A percentile compares a stretch with the other conserved stretches of the same genome.
phyloP scores from a whole-genome alignment of 305 asterid genomes.

The Fraxinus floribunda region DNA sequence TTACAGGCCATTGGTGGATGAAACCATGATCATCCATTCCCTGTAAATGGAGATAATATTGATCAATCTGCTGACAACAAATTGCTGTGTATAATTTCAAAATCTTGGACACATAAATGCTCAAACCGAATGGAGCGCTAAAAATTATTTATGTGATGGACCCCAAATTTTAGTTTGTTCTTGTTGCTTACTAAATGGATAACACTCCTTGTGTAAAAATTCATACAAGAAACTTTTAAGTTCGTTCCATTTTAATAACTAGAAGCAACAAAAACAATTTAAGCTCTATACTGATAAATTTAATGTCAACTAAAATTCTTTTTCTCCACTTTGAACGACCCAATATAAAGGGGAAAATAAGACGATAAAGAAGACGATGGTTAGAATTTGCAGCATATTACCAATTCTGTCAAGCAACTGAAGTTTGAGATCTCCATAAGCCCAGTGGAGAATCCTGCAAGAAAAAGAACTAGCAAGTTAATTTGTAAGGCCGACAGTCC shows the following conservation, averaged over 20 bases:
- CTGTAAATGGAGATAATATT: constrained; percentile 19
- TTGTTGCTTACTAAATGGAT: too few species aligned
- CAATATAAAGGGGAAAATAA: too few species aligned
- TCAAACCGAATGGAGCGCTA: too few species aligned
- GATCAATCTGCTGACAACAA: background rate
- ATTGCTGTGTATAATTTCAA: background rate
- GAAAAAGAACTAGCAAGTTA: background rate
- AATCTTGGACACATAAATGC: background rate
- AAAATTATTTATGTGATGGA: too few species aligned
- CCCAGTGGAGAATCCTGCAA: constrained; percentile 6
- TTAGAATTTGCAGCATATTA: constrained; percentile 19
- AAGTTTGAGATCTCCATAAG: constrained; percentile 54
- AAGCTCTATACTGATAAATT: background rate
- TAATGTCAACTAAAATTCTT: background rate
- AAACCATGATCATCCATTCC: constrained; percentile 47
- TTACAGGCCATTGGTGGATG: constrained; percentile 44
- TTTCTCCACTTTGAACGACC: background rate
- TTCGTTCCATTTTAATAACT: too few species aligned
- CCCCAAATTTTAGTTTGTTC: too few species aligned
- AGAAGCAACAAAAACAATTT: background rate
- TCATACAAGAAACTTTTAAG: too few species aligned
- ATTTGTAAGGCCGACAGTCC: background rate
- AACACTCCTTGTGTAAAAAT: too few species aligned
- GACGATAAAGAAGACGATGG: background rate
- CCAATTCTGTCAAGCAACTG: constrained; percentile 53